Percentiles rank a stretch among this genome's conserved stretches.
Conservation (phyloP, 768 basidiomycete genomes). For the Lanmaoa rubissima region DNA sequence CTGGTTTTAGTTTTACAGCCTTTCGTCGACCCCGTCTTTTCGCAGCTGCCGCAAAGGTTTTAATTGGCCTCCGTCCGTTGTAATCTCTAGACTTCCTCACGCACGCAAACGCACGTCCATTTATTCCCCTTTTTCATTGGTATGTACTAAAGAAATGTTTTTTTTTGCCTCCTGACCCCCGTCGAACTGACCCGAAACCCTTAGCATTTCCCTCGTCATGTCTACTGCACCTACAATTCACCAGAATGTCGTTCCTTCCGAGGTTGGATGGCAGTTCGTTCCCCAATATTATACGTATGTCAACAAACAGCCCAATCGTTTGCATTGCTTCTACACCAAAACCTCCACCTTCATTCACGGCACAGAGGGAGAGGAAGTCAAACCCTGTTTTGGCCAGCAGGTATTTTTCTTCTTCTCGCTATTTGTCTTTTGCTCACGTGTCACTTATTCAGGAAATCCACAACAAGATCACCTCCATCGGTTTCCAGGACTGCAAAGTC, state of each 20-base stretch:
- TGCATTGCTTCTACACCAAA: conserved; percentile 99
- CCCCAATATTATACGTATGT: conserved; percentile 99
- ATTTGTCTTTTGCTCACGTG: conserved; percentile 3
- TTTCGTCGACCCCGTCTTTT: conserved; percentile 24
- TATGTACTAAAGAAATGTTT: neutral
- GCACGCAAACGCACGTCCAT: conserved; percentile 33
- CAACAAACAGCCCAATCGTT: conserved; percentile 94
- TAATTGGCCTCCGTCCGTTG: conserved; percentile 32
- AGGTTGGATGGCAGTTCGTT: conserved; percentile 99
- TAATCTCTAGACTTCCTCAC: conserved; percentile 39
- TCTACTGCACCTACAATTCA: conserved; percentile 46
- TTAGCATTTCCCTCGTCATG: conserved; percentile 37
- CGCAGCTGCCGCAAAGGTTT: conserved; percentile 25
- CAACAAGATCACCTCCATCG: conserved; percentile 90
- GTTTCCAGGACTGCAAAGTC: conserved; percentile 96
- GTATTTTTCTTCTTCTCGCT: conserved; percentile 43
- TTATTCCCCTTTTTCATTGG: conserved; percentile 34
- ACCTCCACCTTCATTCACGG: conserved; percentile 96
- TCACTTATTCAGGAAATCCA: conserved; percentile 78
- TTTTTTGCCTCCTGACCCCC: conserved; percentile 7
- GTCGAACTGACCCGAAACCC: neutral
- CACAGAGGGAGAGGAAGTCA: conserved; percentile 92
- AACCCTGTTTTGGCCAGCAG: conserved; percentile 90
- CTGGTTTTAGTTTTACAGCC: conserved; percentile 17
- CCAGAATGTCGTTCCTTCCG: conserved; percentile 78